Conservation (phyloP, 73 alveolate species). For the Paramecium pentaurelia region DNA sequence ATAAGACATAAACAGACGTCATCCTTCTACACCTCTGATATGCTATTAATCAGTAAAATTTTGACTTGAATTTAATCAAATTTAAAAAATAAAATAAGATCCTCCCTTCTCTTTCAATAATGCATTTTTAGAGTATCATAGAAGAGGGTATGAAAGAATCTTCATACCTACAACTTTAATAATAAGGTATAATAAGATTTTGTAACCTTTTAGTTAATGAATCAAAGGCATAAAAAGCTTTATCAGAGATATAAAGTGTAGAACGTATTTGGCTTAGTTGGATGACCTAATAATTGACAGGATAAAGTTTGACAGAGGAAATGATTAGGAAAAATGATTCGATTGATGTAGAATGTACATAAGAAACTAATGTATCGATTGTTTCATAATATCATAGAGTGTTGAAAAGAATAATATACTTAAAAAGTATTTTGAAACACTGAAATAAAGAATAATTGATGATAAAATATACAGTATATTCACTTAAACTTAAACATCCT, state of each 20-base stretch:
- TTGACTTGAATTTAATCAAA: neutral
- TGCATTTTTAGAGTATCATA: neutral
- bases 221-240: neutral
- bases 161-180: neutral
- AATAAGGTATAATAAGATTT: neutral
- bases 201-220: neutral
- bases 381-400: neutral
- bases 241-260: neutral
- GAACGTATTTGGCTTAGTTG: neutral
- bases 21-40: conserved; percentile 2
- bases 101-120: neutral
- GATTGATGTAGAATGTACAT: neutral
- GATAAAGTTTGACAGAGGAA: neutral
- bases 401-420: neutral
- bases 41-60: conserved; percentile 30
- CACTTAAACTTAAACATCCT: neutral
- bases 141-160: neutral
- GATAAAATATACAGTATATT: neutral
- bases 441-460: neutral
- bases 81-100: conserved; percentile 4
- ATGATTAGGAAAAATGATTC: neutral
- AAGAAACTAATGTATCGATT: neutral
- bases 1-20: neutral
- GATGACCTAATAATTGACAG: neutral
- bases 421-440: neutral